Conservation (phyloP, 805 yeast genomes). For the Hanseniaspora singularis region DNA sequence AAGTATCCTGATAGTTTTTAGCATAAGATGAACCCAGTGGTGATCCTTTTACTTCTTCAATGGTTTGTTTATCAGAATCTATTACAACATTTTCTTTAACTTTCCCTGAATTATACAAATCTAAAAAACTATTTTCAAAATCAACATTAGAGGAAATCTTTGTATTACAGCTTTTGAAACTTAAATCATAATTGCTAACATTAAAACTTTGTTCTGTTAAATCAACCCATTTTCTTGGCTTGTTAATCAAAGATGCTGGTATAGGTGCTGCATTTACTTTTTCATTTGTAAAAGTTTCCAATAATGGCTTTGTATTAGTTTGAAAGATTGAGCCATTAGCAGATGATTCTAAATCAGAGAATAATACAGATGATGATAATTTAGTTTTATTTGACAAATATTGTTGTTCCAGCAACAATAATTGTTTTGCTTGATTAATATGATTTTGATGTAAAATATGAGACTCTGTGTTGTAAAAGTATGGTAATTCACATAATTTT, state of each 20-base stretch:
- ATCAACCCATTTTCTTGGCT: too few relatives aligned
- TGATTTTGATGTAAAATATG: not conserved
- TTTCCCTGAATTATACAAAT: not conserved
- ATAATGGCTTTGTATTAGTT: not conserved
- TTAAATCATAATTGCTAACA: not conserved
- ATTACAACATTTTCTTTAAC: slow-evolving; percentile 4
- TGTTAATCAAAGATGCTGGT: too few relatives aligned
- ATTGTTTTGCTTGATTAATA: not conserved
- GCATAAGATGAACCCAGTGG: not conserved
- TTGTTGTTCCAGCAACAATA: not conserved
- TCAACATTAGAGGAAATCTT: not conserved
- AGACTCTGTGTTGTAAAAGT: slow-evolving; percentile 38
- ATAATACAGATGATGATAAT: not conserved
- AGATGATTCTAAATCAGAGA: not conserved
- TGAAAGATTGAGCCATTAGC: not conserved
- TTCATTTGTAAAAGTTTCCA: too few relatives aligned
- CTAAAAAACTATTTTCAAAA: slow-evolving; percentile 10
- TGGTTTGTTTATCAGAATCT: too few relatives aligned
- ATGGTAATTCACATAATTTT: slow-evolving; percentile 38
- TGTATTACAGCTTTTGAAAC: too few relatives aligned
- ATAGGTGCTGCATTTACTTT: too few relatives aligned
- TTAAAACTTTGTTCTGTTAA: not conserved
- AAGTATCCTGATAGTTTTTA: not conserved
- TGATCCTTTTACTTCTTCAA: not conserved
- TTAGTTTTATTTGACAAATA: not conserved